Conservation (phyloP, 208 protist genomes). For the Trypanosoma boissoni region DNA sequence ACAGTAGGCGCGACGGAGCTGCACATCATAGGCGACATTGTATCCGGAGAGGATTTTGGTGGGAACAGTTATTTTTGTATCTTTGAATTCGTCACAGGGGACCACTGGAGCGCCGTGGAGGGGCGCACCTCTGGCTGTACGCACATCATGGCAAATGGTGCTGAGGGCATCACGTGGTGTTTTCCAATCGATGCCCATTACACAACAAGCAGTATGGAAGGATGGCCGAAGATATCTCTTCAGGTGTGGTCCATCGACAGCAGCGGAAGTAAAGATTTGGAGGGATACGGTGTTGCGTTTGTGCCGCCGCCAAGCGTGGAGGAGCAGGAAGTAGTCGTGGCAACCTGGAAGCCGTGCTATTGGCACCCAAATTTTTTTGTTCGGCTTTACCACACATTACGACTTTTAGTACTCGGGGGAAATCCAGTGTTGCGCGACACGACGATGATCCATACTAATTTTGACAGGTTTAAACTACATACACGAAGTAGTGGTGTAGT, state of each 20-base stretch:
- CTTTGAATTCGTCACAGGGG: constrained; percentile 74
- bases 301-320: constrained; percentile 56
- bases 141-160: constrained; percentile 67
- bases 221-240: constrained; percentile 88
- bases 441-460: constrained; percentile 72
- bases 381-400: constrained; percentile 57
- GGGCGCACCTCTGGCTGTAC: constrained; percentile 73
- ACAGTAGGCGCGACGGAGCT: constrained; percentile 61
- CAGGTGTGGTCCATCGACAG: constrained; percentile 88
- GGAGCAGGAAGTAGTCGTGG: constrained; percentile 65
- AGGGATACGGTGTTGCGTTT: constrained; percentile 82
- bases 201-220: constrained; percentile 61
- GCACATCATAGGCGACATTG: constrained; percentile 83
- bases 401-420: constrained; percentile 69
- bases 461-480: constrained; percentile 81
- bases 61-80: constrained; percentile 71
- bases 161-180: constrained; percentile 58
- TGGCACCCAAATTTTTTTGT: constrained; percentile 71
- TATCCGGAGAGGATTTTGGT: constrained; percentile 58
- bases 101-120: constrained; percentile 70
- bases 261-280: constrained; percentile 85
- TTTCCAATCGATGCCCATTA: constrained; percentile 88
- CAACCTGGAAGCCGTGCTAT: constrained; percentile 74
- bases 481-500: constrained; percentile 79
- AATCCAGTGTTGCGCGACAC: constrained; percentile 83